A percentile compares a stretch with the other conserved stretches of the same genome.
These are phyloP conservation scores for Limtongia smithiae DNA, from an alignment of 805 yeast genomes.

Conservation along the genomic window DNA sequence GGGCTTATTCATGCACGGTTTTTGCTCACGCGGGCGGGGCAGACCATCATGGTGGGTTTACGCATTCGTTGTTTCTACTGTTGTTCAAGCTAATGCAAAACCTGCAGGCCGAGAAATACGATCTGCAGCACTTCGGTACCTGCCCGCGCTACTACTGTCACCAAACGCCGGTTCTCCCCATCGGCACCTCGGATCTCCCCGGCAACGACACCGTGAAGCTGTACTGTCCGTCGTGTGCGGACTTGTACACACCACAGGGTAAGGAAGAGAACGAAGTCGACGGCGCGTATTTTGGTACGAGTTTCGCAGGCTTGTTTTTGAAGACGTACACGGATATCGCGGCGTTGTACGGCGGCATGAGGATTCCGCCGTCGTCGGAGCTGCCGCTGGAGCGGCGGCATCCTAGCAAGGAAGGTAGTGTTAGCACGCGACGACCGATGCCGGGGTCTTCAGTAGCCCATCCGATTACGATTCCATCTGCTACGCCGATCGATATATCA, in stretches of 20 bases:
- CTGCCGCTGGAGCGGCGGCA: conserved; percentile 46
- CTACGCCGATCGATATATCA: too few species aligned
- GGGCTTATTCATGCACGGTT: conserved; percentile 93
- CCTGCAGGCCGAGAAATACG: conserved; percentile 74
- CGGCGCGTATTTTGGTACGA: conserved; percentile 96
- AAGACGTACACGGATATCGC: conserved; percentile 83
- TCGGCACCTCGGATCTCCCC: conserved; percentile 85
- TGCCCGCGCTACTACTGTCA: conserved; percentile 90
- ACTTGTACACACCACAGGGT: conserved; percentile 80
- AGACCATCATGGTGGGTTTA: conserved; percentile 52
- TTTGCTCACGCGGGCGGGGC: conserved; percentile 82
- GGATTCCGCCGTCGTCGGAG: conserved; percentile 50
- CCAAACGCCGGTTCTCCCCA: conserved; percentile 84
- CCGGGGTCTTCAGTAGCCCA: neutral
- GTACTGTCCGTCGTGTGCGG: conserved; percentile 93
- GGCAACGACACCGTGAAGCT: conserved; percentile 89
- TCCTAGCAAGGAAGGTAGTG: neutral
- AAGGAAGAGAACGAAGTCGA: conserved; percentile 85
- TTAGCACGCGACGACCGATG: neutral
- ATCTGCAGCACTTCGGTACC: conserved; percentile 79
- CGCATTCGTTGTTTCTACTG: neutral
- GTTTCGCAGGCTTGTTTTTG: conserved; percentile 88
- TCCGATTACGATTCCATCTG: too few species aligned
- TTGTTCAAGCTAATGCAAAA: conserved; percentile 41
- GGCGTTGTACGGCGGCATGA: conserved; percentile 23